phyloP scores from a whole-genome alignment of 1,284 basidiomycete genomes.

The Sporisorium reilianum region DNA sequence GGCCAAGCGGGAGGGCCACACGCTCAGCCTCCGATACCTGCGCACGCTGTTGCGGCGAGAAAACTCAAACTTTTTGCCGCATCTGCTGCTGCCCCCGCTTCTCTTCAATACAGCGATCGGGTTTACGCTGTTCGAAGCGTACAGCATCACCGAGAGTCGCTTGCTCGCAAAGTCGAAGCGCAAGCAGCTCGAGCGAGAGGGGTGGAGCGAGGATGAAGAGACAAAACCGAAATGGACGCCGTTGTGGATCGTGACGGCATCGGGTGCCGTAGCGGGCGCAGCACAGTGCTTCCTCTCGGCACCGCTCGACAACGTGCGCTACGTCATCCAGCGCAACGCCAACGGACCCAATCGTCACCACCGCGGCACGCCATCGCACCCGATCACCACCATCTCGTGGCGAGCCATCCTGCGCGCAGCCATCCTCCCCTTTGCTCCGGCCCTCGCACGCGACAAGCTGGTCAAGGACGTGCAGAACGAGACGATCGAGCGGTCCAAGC shows the following conservation, averaged over 20 bases:
- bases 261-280: slow-evolving; percentile 69
- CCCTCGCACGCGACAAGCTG: slow-evolving; percentile 42
- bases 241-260: slow-evolving; percentile 58
- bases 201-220: neutral
- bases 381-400: slow-evolving; percentile 59
- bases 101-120: slow-evolving; percentile 69
- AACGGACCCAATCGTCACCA: slow-evolving; percentile 16
- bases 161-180: slow-evolving; percentile 30
- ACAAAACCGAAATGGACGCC: slow-evolving; percentile 50
- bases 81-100: slow-evolving; percentile 67
- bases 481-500: slow-evolving; percentile 36
- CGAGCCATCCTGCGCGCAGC: slow-evolving; percentile 62
- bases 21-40: slow-evolving; percentile 65
- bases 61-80: slow-evolving; percentile 51
- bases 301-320: slow-evolving; percentile 70
- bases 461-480: slow-evolving; percentile 54
- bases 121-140: slow-evolving; percentile 69
- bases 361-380: neutral
- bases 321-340: slow-evolving; percentile 64
- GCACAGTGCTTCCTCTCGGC: slow-evolving; percentile 70
- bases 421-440: slow-evolving; percentile 64
- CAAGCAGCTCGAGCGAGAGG: neutral
- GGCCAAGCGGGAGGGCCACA: slow-evolving; percentile 68
- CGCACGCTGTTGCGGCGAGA: slow-evolving; percentile 66
- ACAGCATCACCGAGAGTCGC: slow-evolving; percentile 59